Percentiles rank a stretch among this genome's conserved stretches.
These are phyloP conservation scores for Moniliophthora roreri DNA, from an alignment of 1,284 basidiomycete genomes.

Conservation along the genomic window DNA sequence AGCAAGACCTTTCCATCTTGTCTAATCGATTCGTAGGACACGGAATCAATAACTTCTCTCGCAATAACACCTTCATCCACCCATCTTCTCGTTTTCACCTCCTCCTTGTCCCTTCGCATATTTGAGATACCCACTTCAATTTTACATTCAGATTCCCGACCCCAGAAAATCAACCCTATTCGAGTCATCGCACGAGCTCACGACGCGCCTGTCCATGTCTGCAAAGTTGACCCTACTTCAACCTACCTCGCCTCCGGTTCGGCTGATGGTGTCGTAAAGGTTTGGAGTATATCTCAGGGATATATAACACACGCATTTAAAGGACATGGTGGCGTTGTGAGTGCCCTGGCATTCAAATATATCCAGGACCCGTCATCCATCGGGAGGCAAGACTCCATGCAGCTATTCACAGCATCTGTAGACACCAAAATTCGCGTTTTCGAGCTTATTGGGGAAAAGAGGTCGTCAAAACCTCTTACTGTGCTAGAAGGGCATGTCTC, in stretches of 20 bases:
- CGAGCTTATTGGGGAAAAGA: conserved; percentile 68
- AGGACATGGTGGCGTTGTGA: conserved; percentile 95
- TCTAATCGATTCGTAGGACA: conserved; percentile 45
- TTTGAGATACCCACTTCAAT: conserved; percentile 61
- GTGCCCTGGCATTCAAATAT: conserved; percentile 83
- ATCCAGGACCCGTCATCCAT: conserved; percentile 55
- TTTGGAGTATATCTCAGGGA: conserved; percentile 90
- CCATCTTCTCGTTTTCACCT: conserved; percentile 67
- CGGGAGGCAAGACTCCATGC: conserved; percentile 58
- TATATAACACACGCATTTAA: conserved; percentile 95
- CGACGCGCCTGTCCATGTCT: conserved; percentile 91
- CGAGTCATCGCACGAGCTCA: conserved; percentile 84
- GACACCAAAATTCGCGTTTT: conserved; percentile 91
- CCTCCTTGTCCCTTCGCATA: conserved; percentile 66
- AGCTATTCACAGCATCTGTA: conserved; percentile 86
- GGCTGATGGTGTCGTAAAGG: conserved; percentile 94
- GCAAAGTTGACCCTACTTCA: conserved; percentile 81
- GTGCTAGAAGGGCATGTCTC: conserved; percentile 91
- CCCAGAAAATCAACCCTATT: conserved; percentile 57
- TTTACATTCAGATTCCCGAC: conserved; percentile 32
- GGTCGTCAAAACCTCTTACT: conserved; percentile 68
- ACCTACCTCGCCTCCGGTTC: conserved; percentile 93
- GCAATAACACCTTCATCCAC: conserved; percentile 65
- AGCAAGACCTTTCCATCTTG: conserved; percentile 10
- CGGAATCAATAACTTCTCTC: conserved; percentile 61